phyloP scores from a whole-genome alignment of 306 rosid species.

The Prinsepia uniflora region DNA sequence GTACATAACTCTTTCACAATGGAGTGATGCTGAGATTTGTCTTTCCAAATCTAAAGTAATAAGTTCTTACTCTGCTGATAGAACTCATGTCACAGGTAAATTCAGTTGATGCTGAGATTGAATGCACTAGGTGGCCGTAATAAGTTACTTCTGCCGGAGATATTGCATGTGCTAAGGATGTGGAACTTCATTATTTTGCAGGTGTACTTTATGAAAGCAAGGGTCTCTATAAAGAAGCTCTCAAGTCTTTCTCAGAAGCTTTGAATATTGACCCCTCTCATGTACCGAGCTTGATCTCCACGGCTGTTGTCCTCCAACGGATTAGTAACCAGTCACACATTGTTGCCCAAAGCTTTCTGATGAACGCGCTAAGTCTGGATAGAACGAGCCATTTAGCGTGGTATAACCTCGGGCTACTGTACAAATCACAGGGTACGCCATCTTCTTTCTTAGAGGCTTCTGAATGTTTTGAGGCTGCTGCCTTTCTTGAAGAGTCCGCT shows the following conservation, averaged over 20 bases:
- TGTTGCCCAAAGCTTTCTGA: constrained; percentile 53
- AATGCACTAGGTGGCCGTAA: too few species aligned
- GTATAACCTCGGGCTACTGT: constrained; percentile 75
- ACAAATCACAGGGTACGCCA: constrained; percentile 44
- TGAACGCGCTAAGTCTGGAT: constrained; percentile 63
- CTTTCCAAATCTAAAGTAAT: constrained; percentile 70
- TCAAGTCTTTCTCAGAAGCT: constrained; percentile 51
- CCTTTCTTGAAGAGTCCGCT: constrained; percentile 64
- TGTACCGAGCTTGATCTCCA: constrained; percentile 66
- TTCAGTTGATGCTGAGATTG: neutral
- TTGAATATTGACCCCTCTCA: constrained; percentile 62
- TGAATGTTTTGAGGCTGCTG: constrained; percentile 78
- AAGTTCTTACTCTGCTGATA: constrained; percentile 48
- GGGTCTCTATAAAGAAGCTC: constrained; percentile 66
- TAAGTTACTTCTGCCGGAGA: too few species aligned
- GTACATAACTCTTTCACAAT: constrained; percentile 60
- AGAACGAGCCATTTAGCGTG: constrained; percentile 65
- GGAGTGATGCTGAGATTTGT: constrained; percentile 79
- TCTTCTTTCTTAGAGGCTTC: constrained; percentile 58
- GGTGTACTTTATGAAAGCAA: constrained; percentile 60
- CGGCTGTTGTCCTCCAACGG: constrained; percentile 47
- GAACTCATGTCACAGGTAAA: constrained; percentile 69
- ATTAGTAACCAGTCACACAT: constrained; percentile 34
- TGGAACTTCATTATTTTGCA: constrained; percentile 28
- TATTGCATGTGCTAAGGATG: neutral